phyloP scores from a whole-genome alignment of 2,329 filamentous ascomycete genomes.

The Xenoacremonium recifei region DNA sequence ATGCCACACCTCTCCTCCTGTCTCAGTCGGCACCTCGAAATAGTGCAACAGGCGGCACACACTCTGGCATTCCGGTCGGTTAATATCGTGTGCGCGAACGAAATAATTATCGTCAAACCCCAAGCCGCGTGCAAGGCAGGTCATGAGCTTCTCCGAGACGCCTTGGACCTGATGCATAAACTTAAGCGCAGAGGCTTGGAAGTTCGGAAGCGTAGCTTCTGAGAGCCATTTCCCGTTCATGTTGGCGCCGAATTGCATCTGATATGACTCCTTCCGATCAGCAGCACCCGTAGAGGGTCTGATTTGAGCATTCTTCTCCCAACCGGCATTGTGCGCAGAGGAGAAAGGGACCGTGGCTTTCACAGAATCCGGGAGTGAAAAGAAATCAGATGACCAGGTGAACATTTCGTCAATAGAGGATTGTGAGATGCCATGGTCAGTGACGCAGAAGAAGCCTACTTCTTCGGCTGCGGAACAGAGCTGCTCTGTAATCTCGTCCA shows the following conservation, averaged over 20 bases:
- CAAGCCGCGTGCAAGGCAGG: conserved; percentile 56
- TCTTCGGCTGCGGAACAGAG: conserved; percentile 55
- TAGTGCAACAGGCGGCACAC: conserved; percentile 58
- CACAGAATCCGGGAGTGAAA: conserved; percentile 47
- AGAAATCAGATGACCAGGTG: conserved; percentile 49
- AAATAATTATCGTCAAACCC: conserved; percentile 58
- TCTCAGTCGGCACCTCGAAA: conserved; percentile 39
- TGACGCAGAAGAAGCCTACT: conserved; percentile 59
- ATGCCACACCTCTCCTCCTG: conserved; percentile 44
- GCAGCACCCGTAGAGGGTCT: conserved; percentile 57
- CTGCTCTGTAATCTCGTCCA: conserved; percentile 51
- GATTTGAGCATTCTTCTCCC: conserved; percentile 59
- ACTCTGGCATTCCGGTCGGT: conserved; percentile 49
- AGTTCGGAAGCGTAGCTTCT: conserved; percentile 47
- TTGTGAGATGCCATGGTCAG: conserved; percentile 52
- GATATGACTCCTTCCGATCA: conserved; percentile 62
- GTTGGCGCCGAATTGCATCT: conserved; percentile 59
- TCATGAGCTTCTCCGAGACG: conserved; percentile 56
- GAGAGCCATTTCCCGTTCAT: conserved; percentile 53
- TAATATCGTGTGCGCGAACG: conserved; percentile 50
- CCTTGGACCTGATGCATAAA: conserved; percentile 56
- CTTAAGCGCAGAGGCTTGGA: conserved; percentile 39
- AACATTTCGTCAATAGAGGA: conserved; percentile 53
- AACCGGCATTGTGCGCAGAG: conserved; percentile 53
- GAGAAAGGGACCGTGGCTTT: conserved; percentile 56